A percentile compares a stretch with the other conserved stretches of the same genome.
phyloP scores from a whole-genome alignment of 306 rosid species.

The Dryas drummondii region DNA sequence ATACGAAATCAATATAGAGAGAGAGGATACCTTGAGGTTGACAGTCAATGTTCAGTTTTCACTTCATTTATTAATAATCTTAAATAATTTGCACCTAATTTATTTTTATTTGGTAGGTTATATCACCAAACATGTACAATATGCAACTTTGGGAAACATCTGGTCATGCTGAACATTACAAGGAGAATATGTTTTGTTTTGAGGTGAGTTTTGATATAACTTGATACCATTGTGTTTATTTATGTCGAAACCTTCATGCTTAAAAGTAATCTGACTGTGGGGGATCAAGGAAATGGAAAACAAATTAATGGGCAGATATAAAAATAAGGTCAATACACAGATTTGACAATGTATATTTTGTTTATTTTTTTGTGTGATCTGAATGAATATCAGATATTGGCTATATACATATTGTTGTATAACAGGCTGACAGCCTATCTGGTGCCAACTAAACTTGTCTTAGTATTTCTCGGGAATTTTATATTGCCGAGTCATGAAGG shows the following conservation, averaged over 20 bases:
- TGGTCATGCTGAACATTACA: conserved; percentile 95
- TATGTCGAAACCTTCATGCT: not conserved
- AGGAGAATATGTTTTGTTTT: conserved; percentile 85
- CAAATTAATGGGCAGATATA: not conserved
- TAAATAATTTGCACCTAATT: conserved; percentile 15
- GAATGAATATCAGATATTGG: not conserved
- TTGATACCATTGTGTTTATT: not conserved
- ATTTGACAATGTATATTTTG: not conserved
- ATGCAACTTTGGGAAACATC: conserved; percentile 96
- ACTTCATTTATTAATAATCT: conserved; percentile 1
- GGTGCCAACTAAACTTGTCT: not conserved
- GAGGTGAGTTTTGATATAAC: conserved; percentile 54
- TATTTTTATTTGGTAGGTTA: conserved; percentile 57
- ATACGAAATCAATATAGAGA: conserved; percentile 72
- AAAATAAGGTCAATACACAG: not conserved
- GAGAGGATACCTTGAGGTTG: conserved; percentile 93
- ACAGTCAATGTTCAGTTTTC: conserved; percentile 21
- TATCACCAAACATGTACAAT: conserved; percentile 89
- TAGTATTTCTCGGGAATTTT: not conserved
- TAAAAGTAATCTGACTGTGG: not conserved
- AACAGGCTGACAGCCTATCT: not conserved
- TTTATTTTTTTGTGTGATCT: not conserved
- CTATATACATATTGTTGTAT: no score
- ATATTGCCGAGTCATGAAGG: not conserved
- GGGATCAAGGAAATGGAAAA: not conserved